Evolutionary conservation across 257 asterid genomes (phyloP).

Genomic region (Prunella vulgaris): DNA sequence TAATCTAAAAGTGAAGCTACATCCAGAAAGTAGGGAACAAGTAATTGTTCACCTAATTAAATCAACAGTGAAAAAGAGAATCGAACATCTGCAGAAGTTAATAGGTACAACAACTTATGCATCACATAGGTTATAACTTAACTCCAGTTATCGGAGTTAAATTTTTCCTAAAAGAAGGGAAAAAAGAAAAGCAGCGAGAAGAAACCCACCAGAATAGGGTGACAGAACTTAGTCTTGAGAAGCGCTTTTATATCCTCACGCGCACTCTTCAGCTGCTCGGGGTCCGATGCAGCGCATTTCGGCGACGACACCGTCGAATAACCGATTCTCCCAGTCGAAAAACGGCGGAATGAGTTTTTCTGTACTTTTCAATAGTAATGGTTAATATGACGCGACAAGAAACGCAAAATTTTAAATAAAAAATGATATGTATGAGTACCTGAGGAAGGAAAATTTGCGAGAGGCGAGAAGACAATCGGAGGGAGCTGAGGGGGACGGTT

Average conservation of each 20-base stretch:
- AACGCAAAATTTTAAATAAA: not conserved
- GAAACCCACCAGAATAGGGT: conserved; percentile 68
- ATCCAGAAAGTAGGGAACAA: not conserved
- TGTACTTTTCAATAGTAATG: conserved; percentile 11
- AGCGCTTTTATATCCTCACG: conserved; percentile 81
- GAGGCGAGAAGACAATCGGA: conserved; percentile 55
- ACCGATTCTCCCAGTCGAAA: conserved; percentile 41
- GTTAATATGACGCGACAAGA: not conserved
- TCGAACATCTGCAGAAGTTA: not conserved
- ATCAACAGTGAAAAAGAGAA: not conserved
- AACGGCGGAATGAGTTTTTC: conserved; percentile 37
- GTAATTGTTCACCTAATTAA: not conserved
- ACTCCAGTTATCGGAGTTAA: not conserved
- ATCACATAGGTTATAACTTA: not conserved
- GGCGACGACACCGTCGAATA: conserved; percentile 57
- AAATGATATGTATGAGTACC: conserved; percentile 26
- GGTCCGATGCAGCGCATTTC: conserved; percentile 68
- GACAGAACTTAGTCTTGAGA: conserved; percentile 60
- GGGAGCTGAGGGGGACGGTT: conserved; percentile 36
- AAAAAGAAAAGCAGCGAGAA: not conserved
- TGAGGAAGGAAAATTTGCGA: conserved; percentile 47
- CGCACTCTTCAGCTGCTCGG: conserved; percentile 82
- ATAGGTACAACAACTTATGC: conserved; percentile 1
- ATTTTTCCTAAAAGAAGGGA: not conserved
- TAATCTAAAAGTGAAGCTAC: not conserved